A percentile compares a stretch with the other conserved stretches of the same genome.
Evolutionary conservation across 805 yeast species (phyloP).

Genomic region (Suhomyces xylopsoci): DNA sequence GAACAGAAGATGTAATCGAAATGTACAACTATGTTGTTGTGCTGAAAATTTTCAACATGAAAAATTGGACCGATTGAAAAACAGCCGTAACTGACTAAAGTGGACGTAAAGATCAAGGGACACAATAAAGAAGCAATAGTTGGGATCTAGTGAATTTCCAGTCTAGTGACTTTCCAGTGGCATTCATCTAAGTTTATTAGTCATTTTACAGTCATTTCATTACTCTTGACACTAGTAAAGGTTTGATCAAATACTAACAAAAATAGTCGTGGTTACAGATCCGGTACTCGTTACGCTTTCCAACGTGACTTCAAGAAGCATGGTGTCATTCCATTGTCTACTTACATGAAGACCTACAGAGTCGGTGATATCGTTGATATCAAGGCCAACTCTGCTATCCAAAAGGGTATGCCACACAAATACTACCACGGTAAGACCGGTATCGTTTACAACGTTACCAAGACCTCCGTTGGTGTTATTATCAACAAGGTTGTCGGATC

Average conservation of each 20-base stretch:
- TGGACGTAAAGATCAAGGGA: neutral
- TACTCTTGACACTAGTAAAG: neutral
- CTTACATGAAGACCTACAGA: slow-evolving; percentile 96
- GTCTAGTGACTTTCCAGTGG: neutral
- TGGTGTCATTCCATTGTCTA: slow-evolving; percentile 91
- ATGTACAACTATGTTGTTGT: neutral
- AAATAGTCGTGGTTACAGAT: slow-evolving; percentile 92
- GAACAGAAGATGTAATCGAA: neutral
- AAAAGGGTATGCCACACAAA: slow-evolving; percentile 99
- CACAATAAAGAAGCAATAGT: neutral
- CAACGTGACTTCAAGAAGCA: slow-evolving; percentile 98
- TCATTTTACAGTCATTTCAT: neutral
- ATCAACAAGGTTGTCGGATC: slow-evolving; percentile 97
- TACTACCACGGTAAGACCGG: slow-evolving; percentile 99
- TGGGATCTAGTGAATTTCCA: too few relatives aligned
- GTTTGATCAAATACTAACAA: slow-evolving; percentile 6
- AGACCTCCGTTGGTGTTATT: slow-evolving; percentile 96
- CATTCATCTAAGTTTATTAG: neutral
- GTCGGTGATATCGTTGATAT: slow-evolving; percentile 99
- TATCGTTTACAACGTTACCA: slow-evolving; percentile 98
- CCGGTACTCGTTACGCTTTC: slow-evolving; percentile 99
- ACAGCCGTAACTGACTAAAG: neutral
- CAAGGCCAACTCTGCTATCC: slow-evolving; percentile 98
- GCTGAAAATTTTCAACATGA: neutral
- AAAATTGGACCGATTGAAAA: neutral